Evolutionary conservation across 1,139 yeast species (phyloP), one percentile per base, ranked within the genome.

Genomic region (Pichia sp.): DNA sequence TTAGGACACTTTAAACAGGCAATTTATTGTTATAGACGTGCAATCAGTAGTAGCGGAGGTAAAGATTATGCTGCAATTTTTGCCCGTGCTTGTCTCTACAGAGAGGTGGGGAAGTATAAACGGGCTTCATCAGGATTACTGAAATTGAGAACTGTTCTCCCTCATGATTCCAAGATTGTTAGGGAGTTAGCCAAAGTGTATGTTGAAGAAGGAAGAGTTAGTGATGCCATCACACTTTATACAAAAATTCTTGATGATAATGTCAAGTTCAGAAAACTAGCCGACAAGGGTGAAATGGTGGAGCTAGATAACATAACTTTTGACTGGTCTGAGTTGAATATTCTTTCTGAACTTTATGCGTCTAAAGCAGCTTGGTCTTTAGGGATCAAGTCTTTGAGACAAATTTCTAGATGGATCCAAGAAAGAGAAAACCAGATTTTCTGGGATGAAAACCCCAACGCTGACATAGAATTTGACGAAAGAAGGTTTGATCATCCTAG

Each of bases 311-410:
- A 55, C 6, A 52, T 60, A 4, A 35, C 34, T 12, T 89, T 91
- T 60, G 86, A 79, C 34, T 89, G 95, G 94, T 82, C 95, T 0
- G 91, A 86, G 50, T 68, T 91, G 39, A 89, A 91, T 55, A 84
- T 86, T 45, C 64, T 91, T 37, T 72, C 84, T 9, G 97, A 91
- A 55, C 64, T 91, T 28, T 84, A 83, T 55, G 70, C 79, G 28
- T 77, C 78, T 42, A 81, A 80, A 46, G 74, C 74, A 34, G 77
- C 79, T 9, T 84, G 79, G 72, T 54, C 61, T 6, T 66, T 74
- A 14, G 93, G 91, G 1, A 71, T 88, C 18, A 72, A 70, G 41
- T 69, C 77, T 0, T 72, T 86, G 36, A 83, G 84, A 52, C 65
- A 72, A 28, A 83, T 85, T 11, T 74, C 95, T 1, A 68, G 98